Base-by-base conservation (phyloP, 2,329 filamentous ascomycete genomes). In the Paraconiothyrium brasiliense region DNA sequence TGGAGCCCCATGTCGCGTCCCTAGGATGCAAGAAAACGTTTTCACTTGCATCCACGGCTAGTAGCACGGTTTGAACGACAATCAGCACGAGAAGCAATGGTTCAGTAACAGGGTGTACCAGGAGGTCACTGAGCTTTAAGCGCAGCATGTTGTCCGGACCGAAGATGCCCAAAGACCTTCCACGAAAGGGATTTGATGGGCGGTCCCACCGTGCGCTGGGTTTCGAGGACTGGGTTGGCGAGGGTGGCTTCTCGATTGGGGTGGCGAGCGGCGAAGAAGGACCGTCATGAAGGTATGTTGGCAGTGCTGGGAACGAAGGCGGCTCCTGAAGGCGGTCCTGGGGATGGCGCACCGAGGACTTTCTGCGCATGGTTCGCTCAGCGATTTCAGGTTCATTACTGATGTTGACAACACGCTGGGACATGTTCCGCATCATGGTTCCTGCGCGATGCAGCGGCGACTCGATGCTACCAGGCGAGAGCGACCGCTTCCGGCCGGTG, bases 331-430 rank as follows among this genome's bases (percentile, higher is more conserved):
- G 73, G 81, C 86, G 73, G 65, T 83, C 74, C 78, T 85, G 39
- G n/a, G 39, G 16, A 16, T n/a, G 68, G 81, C 84, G 69, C 81
- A 89, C 68, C 76, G 87, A 77, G 81, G 90, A 76, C 82, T 89
- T 82, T 51, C 87, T 84, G 46, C 87, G 85, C 27, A 89, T 84
- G 55, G 87, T 89, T 64, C 91, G 89, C 76, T 97, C 93, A 16
- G 94, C 84, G 22, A 92, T 82, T 70, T 97, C 92, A 4, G 90
- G 90, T 72, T 98, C 95, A 75, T 97, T 97, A 79, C 93, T 97
- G 71, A 99, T 87, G 74, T 98, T 98, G 73, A 99, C 95, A 59
- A 99, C 94, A 82, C 95, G 92, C 81, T 97, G 94, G 35, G 96
- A 98, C 89, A 99, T 97, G 68, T 88, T 89, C 66, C 84, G 78